A percentile compares a stretch with the other conserved stretches of the same genome.
phyloP scores from a whole-genome alignment of 1,139 yeast species.

The Lizanozyma gosingica region DNA sequence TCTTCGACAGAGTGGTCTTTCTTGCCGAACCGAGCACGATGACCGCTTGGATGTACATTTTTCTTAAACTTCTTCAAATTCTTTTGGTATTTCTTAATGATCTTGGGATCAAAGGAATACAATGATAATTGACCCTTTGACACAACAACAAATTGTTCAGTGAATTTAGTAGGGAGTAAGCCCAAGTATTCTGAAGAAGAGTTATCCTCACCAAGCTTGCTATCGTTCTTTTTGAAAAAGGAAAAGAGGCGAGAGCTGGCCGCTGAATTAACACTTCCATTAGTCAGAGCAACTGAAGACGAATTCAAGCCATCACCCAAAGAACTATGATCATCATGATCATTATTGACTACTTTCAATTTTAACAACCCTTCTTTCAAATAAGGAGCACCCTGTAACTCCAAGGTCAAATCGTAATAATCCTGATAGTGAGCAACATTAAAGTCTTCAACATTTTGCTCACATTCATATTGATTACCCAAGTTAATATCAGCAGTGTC shows the following conservation, averaged over 20 bases:
- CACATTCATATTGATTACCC: slow-evolving; percentile 8
- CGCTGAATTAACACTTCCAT: slow-evolving; percentile 9
- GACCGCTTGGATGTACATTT: slow-evolving; percentile 5
- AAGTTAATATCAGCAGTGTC: slow-evolving; percentile 22
- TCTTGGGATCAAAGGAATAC: slow-evolving; percentile 43
- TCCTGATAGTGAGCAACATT: slow-evolving; percentile 39
- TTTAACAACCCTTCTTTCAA: slow-evolving; percentile 67
- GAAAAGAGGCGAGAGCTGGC: slow-evolving; percentile 17
- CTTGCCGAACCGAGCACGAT: not conserved
- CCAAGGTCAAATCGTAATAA: slow-evolving; percentile 50
- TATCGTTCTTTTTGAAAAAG: slow-evolving; percentile 12
- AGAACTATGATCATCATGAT: slow-evolving; percentile 14
- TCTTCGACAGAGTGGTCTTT: slow-evolving; percentile 5
- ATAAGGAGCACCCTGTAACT: slow-evolving; percentile 69
- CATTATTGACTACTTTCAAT: slow-evolving; percentile 37
- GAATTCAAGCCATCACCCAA: slow-evolving; percentile 11
- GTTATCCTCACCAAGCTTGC: not conserved
- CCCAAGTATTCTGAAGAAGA: not conserved
- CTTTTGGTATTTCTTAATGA: slow-evolving; percentile 33
- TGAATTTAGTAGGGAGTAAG: slow-evolving; percentile 22
- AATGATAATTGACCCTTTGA: slow-evolving; percentile 49
- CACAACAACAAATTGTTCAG: slow-evolving; percentile 45
- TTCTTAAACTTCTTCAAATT: slow-evolving; percentile 21
- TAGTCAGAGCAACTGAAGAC: slow-evolving; percentile 19
- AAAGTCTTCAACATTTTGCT: slow-evolving; percentile 26